Evolutionary conservation across 805 yeast species (phyloP).

Genomic region (Starmerella tilneyi): DNA sequence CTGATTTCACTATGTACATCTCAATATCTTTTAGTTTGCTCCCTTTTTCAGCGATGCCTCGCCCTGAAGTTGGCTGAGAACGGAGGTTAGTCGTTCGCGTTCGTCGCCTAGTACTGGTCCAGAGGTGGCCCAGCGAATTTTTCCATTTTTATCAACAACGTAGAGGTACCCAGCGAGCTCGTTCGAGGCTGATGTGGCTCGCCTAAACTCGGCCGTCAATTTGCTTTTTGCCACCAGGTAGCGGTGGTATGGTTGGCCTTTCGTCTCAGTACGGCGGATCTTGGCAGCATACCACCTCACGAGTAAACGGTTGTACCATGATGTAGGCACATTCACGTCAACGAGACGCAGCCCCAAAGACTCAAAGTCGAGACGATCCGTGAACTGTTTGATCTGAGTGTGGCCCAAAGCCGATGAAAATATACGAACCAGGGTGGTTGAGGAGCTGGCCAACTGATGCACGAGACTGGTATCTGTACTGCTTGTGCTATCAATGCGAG

Average conservation of each 20-base stretch:
- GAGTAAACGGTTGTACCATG: conserved; percentile 54
- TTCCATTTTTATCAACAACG: conserved; percentile 60
- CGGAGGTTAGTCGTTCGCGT: conserved; percentile 16
- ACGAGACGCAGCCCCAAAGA: conserved; percentile 50
- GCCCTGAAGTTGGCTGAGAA: conserved; percentile 2
- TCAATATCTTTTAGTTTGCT: too few species aligned
- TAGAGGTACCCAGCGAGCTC: conserved; percentile 75
- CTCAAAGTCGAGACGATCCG: conserved; percentile 38
- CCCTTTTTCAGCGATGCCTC: neutral
- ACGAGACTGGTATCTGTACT: conserved; percentile 22
- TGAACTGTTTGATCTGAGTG: conserved; percentile 51
- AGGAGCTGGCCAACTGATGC: conserved; percentile 22
- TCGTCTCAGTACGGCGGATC: conserved; percentile 39
- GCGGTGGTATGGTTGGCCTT: conserved; percentile 38
- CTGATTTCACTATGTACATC: neutral
- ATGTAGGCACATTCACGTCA: conserved; percentile 68
- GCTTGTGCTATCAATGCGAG: conserved; percentile 35
- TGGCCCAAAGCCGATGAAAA: conserved; percentile 64
- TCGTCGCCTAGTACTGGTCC: conserved; percentile 72
- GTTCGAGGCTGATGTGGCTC: conserved; percentile 56
- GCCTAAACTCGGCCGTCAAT: conserved; percentile 47
- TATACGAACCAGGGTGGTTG: conserved; percentile 54
- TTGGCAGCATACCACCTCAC: conserved; percentile 44
- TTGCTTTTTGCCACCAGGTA: conserved; percentile 58
- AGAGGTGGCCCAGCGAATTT: conserved; percentile 83